A percentile compares a stretch with the other conserved stretches of the same genome.
Conservation (phyloP, 257 asterid genomes). For the Datura wrightii region DNA sequence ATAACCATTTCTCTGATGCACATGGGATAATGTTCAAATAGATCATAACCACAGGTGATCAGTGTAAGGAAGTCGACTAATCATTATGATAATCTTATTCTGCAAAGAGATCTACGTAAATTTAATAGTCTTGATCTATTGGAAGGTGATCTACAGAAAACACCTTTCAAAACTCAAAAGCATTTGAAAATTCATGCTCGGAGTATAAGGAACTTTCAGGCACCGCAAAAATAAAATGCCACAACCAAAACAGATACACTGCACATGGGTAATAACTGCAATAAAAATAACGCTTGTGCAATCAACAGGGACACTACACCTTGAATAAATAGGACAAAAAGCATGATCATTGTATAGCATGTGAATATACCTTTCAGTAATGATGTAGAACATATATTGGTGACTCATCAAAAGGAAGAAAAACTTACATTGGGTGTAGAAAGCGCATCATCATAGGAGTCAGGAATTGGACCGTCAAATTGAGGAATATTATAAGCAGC, state of each 20-base stretch:
- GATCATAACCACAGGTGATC: conserved; percentile 11
- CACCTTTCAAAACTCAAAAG: conserved; percentile 9
- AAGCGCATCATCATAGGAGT: conserved; percentile 83
- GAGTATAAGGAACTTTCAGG: neutral
- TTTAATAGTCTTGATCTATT: neutral
- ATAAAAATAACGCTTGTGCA: neutral
- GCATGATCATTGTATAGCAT: neutral
- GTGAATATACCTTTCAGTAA: neutral
- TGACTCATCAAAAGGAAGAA: conserved; percentile 21
- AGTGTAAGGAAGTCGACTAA: neutral
- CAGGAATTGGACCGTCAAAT: conserved; percentile 85
- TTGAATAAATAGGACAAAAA: neutral
- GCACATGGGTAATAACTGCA: neutral
- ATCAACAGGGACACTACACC: neutral
- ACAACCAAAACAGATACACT: neutral
- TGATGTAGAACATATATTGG: conserved; percentile 6
- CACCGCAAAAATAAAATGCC: neutral
- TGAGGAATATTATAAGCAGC: conserved; percentile 63
- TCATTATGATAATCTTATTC: conserved; percentile 2
- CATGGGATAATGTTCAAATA: neutral
- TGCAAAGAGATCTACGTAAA: neutral
- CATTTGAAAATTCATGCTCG: neutral
- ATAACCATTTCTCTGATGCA: conserved; percentile 3
- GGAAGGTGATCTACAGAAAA: neutral
- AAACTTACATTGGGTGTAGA: conserved; percentile 88